Conservation (phyloP, 176 grass and related monocot species). For the Raddia guianensis region DNA sequence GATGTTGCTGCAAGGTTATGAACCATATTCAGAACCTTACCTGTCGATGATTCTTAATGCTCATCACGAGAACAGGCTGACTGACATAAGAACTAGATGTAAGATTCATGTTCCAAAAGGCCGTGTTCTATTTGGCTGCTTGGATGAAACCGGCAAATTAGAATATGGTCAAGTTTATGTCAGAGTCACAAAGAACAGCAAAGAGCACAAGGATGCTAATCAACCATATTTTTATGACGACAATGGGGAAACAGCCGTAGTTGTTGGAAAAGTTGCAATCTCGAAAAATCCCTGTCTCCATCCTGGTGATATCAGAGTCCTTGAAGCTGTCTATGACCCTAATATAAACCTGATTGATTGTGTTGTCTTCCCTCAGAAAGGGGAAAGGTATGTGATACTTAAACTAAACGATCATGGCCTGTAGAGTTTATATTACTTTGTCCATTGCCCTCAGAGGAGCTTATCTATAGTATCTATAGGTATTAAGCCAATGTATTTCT, state of each 20-base stretch:
- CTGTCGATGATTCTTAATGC: slow-evolving; percentile 86
- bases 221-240: slow-evolving; percentile 53
- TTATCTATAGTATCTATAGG: slow-evolving; percentile 10
- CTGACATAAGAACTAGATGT: slow-evolving; percentile 76
- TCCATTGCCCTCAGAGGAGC: slow-evolving; percentile 9
- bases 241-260: slow-evolving; percentile 50
- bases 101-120: slow-evolving; percentile 88
- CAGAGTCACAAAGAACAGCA: slow-evolving; percentile 76
- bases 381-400: slow-evolving; percentile 65
- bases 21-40: slow-evolving; percentile 79
- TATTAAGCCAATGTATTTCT: slow-evolving; percentile 5
- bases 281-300: slow-evolving; percentile 96
- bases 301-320: slow-evolving; percentile 92
- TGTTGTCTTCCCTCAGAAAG: slow-evolving; percentile 85
- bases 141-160: slow-evolving; percentile 71
- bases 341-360: slow-evolving; percentile 72
- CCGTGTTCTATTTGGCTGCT: slow-evolving; percentile 88
- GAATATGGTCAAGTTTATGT: slow-evolving; percentile 90
- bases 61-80: slow-evolving; percentile 67
- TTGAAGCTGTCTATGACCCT: slow-evolving; percentile 76
- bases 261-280: slow-evolving; percentile 77
- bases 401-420: slow-evolving; percentile 24
- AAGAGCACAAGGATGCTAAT: slow-evolving; percentile 58
- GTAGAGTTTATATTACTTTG: slow-evolving; percentile 28
- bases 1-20: slow-evolving; percentile 80